These are phyloP conservation scores for Ustilago bromivora DNA, from an alignment of 1,284 basidiomycete species.

Conservation along the genomic window DNA sequence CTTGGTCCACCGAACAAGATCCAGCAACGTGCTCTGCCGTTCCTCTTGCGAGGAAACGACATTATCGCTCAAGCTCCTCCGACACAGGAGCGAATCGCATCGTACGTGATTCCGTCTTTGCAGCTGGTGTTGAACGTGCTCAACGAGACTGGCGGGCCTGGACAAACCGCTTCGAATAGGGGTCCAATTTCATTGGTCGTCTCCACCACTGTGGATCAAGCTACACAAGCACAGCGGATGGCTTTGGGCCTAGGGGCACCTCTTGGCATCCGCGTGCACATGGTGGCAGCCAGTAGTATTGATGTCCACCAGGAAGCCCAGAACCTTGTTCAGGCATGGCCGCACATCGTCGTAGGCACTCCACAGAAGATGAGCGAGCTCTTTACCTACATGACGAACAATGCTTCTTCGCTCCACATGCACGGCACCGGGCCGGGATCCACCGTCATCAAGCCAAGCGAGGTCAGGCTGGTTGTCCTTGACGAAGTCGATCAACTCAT, in stretches of 20 bases:
- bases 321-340: conserved; percentile 68
- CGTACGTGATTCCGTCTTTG: conserved; percentile 74
- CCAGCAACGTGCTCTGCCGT: conserved; percentile 94
- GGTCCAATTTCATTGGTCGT: conserved; percentile 77
- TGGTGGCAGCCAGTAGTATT: conserved; percentile 52
- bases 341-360: conserved; percentile 95
- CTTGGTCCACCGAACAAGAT: conserved; percentile 98
- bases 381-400: conserved; percentile 81
- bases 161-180: conserved; percentile 67
- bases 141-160: conserved; percentile 40
- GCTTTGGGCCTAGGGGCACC: conserved; percentile 91
- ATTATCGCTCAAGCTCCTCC: conserved; percentile 98
- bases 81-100: conserved; percentile 96
- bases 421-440: conserved; percentile 26
- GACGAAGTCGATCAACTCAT: conserved; percentile 98
- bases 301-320: conserved; percentile 57
- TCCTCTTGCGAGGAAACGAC: conserved; percentile 90
- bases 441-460: conserved; percentile 73
- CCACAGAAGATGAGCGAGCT: conserved; percentile 94
- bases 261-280: conserved; percentile 61
- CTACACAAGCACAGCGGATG: conserved; percentile 97
- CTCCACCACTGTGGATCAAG: conserved; percentile 97
- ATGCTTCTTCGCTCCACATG: conserved; percentile 24
- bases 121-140: conserved; percentile 59
- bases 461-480: conserved; percentile 90